Evolutionary conservation across 257 asterid genomes (phyloP), one percentile per base, ranked within the genome.

Genomic region (Plantago elongata): DNA sequence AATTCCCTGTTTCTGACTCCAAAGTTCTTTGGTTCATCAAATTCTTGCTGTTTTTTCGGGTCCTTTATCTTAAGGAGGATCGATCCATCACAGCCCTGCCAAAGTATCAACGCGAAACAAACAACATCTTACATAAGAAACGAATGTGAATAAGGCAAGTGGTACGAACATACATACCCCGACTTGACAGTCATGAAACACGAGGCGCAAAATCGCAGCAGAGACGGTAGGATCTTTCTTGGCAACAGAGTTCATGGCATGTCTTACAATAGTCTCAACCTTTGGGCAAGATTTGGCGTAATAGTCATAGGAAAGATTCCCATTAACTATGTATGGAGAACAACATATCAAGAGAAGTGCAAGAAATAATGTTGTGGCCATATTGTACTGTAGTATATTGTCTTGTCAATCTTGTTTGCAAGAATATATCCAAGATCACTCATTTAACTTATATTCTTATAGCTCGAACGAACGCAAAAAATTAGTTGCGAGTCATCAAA

Each of bases 161-260:
- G 5, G 5, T 34, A 4, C 5, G 5, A 5, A 30, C 13, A 57
- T 10, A 55, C 51, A 13, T 40, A 83, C 87, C 90, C 78, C 82
- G 65, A 83, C 87, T 76, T 81, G 85, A 70, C 90, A 83, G 60
- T 83, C 90, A 68, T 83, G 90, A 62, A 83, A 83, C 74, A 83
- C 48, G 68, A 83, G 90, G 76, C 90, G 74, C 8, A 81, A 59
- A 5, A 78, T 27, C 22, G 85, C 77, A 0, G 84, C 70, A 13
- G 72, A 60, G n/a, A 75, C 63, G 0, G 69, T 54, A 42, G 79
- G 77, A 69, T 79, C 75, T 9, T 54, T 34, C 29, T 68, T 44
- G 44, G 58, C 50, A 6, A 61, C 22, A 12, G 81, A 54, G 15
- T 54, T 43, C 61, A 76, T 59, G 1, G 63, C 62, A 13, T 64